These are phyloP conservation scores for Sequoiadendron giganteum DNA, from an alignment of 75 land plant species.

Conservation along the genomic window DNA sequence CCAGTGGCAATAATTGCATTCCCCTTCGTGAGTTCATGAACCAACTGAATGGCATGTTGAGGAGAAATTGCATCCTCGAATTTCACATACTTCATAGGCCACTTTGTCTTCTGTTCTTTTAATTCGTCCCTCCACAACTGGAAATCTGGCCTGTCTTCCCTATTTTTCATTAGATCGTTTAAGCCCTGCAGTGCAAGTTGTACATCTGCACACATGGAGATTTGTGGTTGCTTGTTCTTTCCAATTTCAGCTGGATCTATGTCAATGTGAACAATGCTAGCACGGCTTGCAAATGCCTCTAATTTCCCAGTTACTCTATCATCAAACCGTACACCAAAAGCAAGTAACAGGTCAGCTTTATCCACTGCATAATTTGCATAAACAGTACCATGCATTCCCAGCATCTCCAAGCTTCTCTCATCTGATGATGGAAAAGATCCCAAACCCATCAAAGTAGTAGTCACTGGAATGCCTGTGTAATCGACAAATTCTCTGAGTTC, in stretches of 20 bases:
- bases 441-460: conserved; percentile 92
- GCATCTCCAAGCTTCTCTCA: conserved; percentile 66
- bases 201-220: conserved; percentile 84
- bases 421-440: conserved; percentile 65
- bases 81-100: conserved; percentile 61
- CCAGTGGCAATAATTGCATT: conserved; percentile 81
- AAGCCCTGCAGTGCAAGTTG: conserved; percentile 63
- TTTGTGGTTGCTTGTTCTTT: conserved; percentile 94
- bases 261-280: conserved; percentile 95
- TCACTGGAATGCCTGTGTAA: conserved; percentile 80
- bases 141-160: conserved; percentile 44
- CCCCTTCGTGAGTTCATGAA: conserved; percentile 75
- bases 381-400: conserved; percentile 97
- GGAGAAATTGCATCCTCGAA: conserved; percentile 81
- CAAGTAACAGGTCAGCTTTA: conserved; percentile 71
- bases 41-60: conserved; percentile 79
- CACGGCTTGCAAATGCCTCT: conserved; percentile 88
- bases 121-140: conserved; percentile 72
- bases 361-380: conserved; percentile 93
- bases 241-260: conserved; percentile 97
- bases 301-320: conserved; percentile 96
- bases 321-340: conserved; percentile 95
- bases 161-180: conserved; percentile 45
- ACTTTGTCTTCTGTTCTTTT: conserved; percentile 64
- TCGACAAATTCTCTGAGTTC: conserved; percentile 81